Conservation (phyloP, 1,284 basidiomycete species). For the Paramarasmius palmivorus region DNA sequence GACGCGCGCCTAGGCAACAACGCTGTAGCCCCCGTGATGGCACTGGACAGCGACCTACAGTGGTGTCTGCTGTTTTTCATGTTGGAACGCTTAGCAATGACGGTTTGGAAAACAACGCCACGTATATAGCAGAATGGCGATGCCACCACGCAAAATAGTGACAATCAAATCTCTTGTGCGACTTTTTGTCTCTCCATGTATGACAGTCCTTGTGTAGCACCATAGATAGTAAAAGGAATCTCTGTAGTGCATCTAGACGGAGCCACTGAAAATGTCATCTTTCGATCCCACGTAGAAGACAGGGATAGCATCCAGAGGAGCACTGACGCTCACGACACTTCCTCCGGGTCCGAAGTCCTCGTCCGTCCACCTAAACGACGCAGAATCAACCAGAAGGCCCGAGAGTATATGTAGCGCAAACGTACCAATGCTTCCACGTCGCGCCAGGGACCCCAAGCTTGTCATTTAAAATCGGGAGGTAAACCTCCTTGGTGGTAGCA, state of each 20-base stretch:
- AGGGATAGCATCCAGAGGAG: conserved; percentile 36
- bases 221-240: no score
- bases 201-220: no score
- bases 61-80: no score
- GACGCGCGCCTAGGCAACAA: no score
- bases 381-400: neutral
- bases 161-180: no score
- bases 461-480: conserved; percentile 32
- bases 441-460: conserved; percentile 15
- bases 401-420: conserved; percentile 3
- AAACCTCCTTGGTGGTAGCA: conserved; percentile 33
- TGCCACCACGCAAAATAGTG: no score
- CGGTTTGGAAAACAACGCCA: no score
- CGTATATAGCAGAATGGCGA: no score
- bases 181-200: no score
- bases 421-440: conserved; percentile 38
- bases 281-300: conserved; percentile 39
- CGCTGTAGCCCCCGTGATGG: no score
- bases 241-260: conserved; percentile 24
- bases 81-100: no score
- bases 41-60: no score
- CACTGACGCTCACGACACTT: conserved; percentile 29
- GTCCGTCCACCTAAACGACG: conserved; percentile 35
- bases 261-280: conserved; percentile 31
- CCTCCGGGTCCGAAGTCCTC: conserved; percentile 33